These are phyloP conservation scores for Thermothelomyces thermophilus DNA, from an alignment of 2,329 filamentous ascomycete genomes.

Conservation along the genomic window DNA sequence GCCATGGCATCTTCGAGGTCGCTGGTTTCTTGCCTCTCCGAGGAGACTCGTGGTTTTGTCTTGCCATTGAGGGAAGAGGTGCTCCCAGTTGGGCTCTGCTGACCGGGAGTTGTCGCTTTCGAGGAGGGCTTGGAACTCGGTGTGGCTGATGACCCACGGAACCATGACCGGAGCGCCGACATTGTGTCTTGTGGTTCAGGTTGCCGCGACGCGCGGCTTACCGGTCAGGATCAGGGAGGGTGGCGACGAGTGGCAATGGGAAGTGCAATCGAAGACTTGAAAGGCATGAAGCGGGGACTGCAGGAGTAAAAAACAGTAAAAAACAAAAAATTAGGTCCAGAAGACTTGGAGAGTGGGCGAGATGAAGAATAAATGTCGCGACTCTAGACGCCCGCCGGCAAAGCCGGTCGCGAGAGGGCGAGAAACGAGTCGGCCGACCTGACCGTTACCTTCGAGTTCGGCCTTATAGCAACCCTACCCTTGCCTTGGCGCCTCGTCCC, in stretches of 20 bases:
- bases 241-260: background rate
- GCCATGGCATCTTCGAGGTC: slow-evolving; percentile 55
- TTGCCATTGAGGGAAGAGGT: slow-evolving; percentile 19
- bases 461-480: background rate
- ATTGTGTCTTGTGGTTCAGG: slow-evolving; percentile 17
- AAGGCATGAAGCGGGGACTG: background rate
- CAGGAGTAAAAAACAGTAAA: background rate
- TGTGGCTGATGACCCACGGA: slow-evolving; percentile 36
- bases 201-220: background rate
- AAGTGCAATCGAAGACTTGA: background rate
- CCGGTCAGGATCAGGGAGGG: background rate
- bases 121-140: slow-evolving; percentile 25
- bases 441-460: background rate
- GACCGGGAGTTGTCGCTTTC: slow-evolving; percentile 15
- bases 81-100: slow-evolving; percentile 19
- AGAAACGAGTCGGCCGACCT: background rate
- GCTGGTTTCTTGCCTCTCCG: slow-evolving; percentile 37
- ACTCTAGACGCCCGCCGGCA: background rate
- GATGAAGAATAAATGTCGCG: background rate
- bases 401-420: background rate
- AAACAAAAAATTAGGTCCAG: background rate
- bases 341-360: background rate
- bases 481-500: slow-evolving; percentile 3
- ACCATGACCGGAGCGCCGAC: slow-evolving; percentile 42
- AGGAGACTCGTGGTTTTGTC: slow-evolving; percentile 2